phyloP scores from a whole-genome alignment of 225 moss, liverwort and hornwort genomes.

The Bryum argenteum region DNA sequence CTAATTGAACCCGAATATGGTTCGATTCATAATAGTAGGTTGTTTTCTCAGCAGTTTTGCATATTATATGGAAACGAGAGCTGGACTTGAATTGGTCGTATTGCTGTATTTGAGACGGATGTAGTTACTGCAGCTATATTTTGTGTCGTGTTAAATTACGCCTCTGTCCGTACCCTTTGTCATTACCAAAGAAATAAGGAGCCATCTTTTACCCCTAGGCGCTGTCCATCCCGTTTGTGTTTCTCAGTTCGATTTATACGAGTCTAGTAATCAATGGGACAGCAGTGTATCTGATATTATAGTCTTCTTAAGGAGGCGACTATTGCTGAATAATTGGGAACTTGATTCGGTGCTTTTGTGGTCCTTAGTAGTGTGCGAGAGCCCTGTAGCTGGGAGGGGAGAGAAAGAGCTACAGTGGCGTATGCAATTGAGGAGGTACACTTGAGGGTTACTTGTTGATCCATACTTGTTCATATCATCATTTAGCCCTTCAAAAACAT shows the following conservation, averaged over 20 bases:
- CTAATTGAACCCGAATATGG: slow-evolving; percentile 15
- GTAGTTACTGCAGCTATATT: slow-evolving; percentile 28
- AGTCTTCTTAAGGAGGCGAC: too few relatives aligned
- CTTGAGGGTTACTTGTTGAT: too few relatives aligned
- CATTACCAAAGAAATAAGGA: slow-evolving; percentile 34
- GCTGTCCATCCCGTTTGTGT: not conserved
- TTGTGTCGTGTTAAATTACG: slow-evolving; percentile 15
- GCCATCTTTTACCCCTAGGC: slow-evolving; percentile 17
- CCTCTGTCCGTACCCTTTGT: slow-evolving; percentile 30
- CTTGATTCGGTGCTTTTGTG: too few relatives aligned
- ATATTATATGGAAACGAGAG: slow-evolving; percentile 19
- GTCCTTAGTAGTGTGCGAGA: too few relatives aligned
- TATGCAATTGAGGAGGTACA: too few relatives aligned
- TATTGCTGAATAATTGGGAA: too few relatives aligned
- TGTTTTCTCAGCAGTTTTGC: slow-evolving; percentile 22
- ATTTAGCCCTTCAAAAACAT: too few relatives aligned
- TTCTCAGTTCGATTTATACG: slow-evolving; percentile 1
- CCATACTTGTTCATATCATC: too few relatives aligned
- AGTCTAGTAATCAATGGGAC: too few relatives aligned
- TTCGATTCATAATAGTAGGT: slow-evolving; percentile 10
- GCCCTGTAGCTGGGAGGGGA: too few relatives aligned
- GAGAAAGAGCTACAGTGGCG: too few relatives aligned
- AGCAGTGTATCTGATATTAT: too few relatives aligned
- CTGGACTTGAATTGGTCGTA: slow-evolving; percentile 5
- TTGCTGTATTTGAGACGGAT: slow-evolving; percentile 13